phyloP scores from a whole-genome alignment of 2,329 filamentous ascomycete species.

The Fragosphaeria purpurea region DNA sequence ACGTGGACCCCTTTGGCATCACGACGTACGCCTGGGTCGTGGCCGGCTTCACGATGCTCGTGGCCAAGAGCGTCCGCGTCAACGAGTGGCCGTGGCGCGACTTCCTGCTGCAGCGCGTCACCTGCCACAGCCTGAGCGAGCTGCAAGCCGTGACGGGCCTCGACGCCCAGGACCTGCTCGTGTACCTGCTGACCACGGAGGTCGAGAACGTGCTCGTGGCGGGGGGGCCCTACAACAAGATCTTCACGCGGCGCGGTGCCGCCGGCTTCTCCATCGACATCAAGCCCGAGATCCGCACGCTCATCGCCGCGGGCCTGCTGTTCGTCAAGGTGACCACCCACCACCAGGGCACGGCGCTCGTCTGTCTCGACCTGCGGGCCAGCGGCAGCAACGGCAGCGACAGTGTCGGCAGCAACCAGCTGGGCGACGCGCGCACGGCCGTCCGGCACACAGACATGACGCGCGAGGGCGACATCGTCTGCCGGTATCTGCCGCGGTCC shows the following conservation, averaged over 20 bases:
- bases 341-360: constrained; percentile 4
- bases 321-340: constrained; percentile 6
- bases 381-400: background rate
- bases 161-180: constrained; percentile 7
- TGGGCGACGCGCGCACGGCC: background rate
- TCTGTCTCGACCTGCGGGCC: constrained; percentile 6
- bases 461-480: constrained; percentile 1
- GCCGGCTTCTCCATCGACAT: constrained; percentile 8
- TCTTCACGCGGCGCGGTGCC: constrained; percentile 2
- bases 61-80: constrained; percentile 19
- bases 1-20: constrained; percentile 23
- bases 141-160: constrained; percentile 16
- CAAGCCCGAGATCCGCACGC: constrained; percentile 1
- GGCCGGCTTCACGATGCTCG: constrained; percentile 18
- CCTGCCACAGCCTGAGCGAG: constrained; percentile 18
- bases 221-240: constrained; percentile 3
- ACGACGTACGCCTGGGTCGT: constrained; percentile 20
- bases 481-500: constrained; percentile 1
- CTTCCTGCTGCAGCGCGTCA: constrained; percentile 19
- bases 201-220: background rate
- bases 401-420: background rate
- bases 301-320: constrained; percentile 3
- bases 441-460: constrained; percentile 1
- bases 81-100: constrained; percentile 22
- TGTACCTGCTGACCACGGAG: constrained; percentile 3